Evolutionary conservation across 2,329 filamentous ascomycete genomes (phyloP), one percentile per base, ranked within the genome.

Genomic region (Oidium heveae): DNA sequence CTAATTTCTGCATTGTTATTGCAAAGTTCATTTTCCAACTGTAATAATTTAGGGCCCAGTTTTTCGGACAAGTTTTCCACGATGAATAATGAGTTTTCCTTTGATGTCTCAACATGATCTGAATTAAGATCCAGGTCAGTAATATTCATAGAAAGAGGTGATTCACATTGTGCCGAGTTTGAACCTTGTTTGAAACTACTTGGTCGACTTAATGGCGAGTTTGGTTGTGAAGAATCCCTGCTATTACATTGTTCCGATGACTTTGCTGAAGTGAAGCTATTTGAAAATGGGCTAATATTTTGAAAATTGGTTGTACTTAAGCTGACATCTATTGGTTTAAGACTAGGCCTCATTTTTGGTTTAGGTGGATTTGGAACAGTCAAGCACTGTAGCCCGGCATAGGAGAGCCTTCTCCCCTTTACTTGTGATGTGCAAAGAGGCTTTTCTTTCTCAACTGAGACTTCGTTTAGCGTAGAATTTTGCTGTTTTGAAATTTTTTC

Each of bases 1-100:
- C 76, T 77, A 47, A 73, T 74, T 55, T 80, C 77, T 0, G 77
- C 80, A 2, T 75, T 75, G 61, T 80, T 76, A 63, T 77, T 80
- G 55, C 71, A 73, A 24, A 75, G 72, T 58, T 79, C 76, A 56
- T 59, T 10, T n/a, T 39, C 36, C 16, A 9, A 39, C 16, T 39
- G 12, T 4, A 39, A 13, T 50, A 24, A 32, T 13, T 24, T 34
- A 32, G 9, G 28, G 28, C 22, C 3, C 9, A 39, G 12, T 50
- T 34, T 50, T 15, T 33, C 5, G 15, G 47, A 4, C 10, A 13
- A 13, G n/a, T 32, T 50, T 50, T 18, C 20, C 12, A 5, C 47
- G 4, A 33, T 15, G 4, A 16, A 12, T 50, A 33, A 32, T 50
- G 28, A n/a, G 9, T 7, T n/a, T 32, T 16, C 9, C 1, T 28